These are phyloP conservation scores for Eremochloa ophiuroides DNA, from an alignment of 176 grass and related monocot genomes.

Conservation along the genomic window DNA sequence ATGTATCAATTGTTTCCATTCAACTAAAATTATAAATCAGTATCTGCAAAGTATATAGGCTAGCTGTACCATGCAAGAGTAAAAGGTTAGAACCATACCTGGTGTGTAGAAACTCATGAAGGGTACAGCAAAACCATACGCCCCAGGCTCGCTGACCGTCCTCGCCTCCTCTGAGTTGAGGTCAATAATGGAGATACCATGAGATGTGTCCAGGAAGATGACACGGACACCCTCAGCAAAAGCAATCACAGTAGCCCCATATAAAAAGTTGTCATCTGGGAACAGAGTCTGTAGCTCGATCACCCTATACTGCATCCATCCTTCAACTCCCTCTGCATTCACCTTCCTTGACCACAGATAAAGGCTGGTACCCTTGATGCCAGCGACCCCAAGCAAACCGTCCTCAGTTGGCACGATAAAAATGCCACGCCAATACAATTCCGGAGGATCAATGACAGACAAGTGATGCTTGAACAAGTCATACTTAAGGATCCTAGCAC, in stretches of 20 bases:
- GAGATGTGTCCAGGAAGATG: neutral
- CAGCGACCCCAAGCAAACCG: neutral
- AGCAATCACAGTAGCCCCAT: neutral
- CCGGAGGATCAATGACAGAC: neutral
- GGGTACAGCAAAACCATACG: neutral
- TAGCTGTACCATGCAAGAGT: neutral
- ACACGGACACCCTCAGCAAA: neutral
- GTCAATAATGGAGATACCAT: neutral
- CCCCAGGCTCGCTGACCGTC: neutral
- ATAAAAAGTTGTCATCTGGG: neutral
- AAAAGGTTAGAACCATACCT: neutral
- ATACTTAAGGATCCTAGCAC: neutral
- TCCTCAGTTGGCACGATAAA: neutral
- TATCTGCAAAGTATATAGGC: neutral
- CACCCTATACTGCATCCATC: no score
- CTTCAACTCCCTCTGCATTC: no score
- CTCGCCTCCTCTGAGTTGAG: neutral
- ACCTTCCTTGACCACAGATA: neutral
- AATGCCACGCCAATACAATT: rapidly evolving
- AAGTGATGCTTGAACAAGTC: neutral
- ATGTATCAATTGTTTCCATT: neutral
- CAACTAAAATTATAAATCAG: neutral
- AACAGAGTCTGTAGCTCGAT: no score
- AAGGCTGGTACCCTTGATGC: neutral
- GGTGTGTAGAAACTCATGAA: neutral